A percentile compares a stretch with the other conserved stretches of the same genome.
These are phyloP conservation scores for Triticum turgidum DNA, from an alignment of 176 grass and related monocot genomes.

Conservation along the genomic window DNA sequence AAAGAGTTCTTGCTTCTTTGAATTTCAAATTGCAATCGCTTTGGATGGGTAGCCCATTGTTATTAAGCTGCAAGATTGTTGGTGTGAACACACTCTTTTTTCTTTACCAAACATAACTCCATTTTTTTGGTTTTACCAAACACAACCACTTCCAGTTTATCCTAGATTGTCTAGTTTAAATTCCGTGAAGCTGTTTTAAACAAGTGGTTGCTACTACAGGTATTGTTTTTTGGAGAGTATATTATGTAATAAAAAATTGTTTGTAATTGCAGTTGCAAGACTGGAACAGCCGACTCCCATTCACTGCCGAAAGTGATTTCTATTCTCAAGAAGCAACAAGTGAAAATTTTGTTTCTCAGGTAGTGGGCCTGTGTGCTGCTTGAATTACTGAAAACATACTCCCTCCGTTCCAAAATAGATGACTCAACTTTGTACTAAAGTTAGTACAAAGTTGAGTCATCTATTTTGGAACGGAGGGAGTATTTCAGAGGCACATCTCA, in stretches of 20 bases:
- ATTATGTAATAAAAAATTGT: slow-evolving; percentile 29
- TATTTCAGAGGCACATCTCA: slow-evolving; percentile 27
- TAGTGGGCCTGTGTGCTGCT: slow-evolving; percentile 32
- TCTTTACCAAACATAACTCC: background rate
- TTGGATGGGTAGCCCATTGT: background rate
- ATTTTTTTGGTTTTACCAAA: background rate
- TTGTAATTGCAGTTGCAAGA: slow-evolving; percentile 81
- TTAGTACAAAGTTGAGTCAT: too few relatives aligned
- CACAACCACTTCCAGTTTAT: slow-evolving; percentile 1
- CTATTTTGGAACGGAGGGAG: too few relatives aligned
- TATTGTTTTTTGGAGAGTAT: slow-evolving; percentile 22
- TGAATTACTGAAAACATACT: slow-evolving; percentile 28
- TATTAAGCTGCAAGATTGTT: background rate
- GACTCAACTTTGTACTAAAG: too few relatives aligned
- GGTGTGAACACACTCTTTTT: background rate
- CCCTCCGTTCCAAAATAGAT: too few relatives aligned
- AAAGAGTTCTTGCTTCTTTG: background rate
- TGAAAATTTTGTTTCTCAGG: slow-evolving; percentile 99
- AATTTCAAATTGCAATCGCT: slow-evolving; percentile 5
- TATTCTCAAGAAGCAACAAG: slow-evolving; percentile 91
- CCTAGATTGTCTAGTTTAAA: background rate
- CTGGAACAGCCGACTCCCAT: slow-evolving; percentile 87
- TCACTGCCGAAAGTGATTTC: slow-evolving; percentile 80
- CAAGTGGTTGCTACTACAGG: slow-evolving; percentile 7
- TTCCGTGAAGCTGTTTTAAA: background rate